Base-by-base conservation (phyloP, 176 grass and related monocot genomes). In the Oryza rufipogon region DNA sequence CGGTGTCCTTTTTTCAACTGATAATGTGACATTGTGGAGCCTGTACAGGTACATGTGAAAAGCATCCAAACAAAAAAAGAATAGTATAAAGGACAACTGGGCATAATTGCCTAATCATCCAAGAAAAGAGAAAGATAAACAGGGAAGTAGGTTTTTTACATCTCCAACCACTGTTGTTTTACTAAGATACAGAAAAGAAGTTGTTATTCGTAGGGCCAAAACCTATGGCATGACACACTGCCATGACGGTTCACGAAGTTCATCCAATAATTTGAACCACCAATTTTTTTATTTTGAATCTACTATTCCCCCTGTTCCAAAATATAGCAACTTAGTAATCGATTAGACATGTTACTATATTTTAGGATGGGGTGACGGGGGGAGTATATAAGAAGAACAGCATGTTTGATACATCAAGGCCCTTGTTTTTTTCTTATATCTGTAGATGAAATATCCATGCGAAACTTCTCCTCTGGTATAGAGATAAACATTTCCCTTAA, bases 391-490 rank as follows among this genome's bases (percentile, higher is more conserved):
- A 34, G 10, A 63, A 51, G 16, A 78, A 46, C 11, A 16, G 46
- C 14, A 38, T 30, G 17, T 75, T 70, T 44, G 39, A 68, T 74
- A 82, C 14, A 76, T 94, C 81, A 94, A 17, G 83, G 58, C 45
- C 66, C 74, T 56, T 71, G 76, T 16, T 19, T 83, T 70, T 94
- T 87, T 85, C 96, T 89, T 88, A 98, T 52, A 65, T 98, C 88
- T 14, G 91, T 96, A 42, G 93, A 96, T 85, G 93, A 98, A 84
- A 98, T 91, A 85, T 94, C 93, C 28, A 92, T 7, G 66, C 88
- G 91, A 49, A 98, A 98, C 44, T 75, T 94, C 17, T 94, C 91
- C 71, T 89, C 86, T 58, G 91, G 89, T 86, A 98, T 92, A 48
- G 86, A 92, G 74, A 96, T 80, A 66, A 98, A 96, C 87, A 98